Base-by-base conservation (phyloP, 768 basidiomycete species). In the Xanthoconium stramineum region DNA sequence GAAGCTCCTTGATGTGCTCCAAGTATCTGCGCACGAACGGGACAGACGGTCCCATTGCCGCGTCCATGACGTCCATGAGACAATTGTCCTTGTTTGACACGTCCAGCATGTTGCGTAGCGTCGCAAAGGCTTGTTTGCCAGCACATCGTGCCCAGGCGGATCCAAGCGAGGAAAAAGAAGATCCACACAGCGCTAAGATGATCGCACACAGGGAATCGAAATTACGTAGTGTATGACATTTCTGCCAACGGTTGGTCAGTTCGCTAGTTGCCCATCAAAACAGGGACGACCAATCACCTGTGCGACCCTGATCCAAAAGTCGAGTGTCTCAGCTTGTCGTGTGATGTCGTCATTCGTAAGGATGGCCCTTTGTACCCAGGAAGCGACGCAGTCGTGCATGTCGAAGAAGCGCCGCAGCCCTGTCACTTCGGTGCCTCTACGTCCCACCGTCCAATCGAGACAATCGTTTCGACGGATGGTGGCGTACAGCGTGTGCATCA, bases 241-340 rank as follows among this genome's bases (percentile, higher is more conserved):
- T 86, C 88, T 90, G 63, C 19, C 20, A 40, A 28, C 3, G 14
- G 29, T 36, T 32, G 47, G 42, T 47, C 7, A 39, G 56, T 55
- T 24, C 13, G 17, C 33, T 15, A 20, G 33, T 43, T 17, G n/a
- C 17, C 1, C 36, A 29, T 46, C 40, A 59, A 35, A 39, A 50
- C n/a, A n/a, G 28, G 39, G 20, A 19, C 17, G 28, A 68, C 39
- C 80, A 42, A 37, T 62, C 61, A 88, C 89, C 80, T 91, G 87
- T 9, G 89, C 86, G 19, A 89, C 85, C 65, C 81, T 85, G 60
- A 90, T 84, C 88, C 88, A 91, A 64, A 84, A 81, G 56, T 88
- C 86, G 37, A 88, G 72, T 15, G 77, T 79, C 52, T 84, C 78
- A 9, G 83, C 79, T 43, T 86, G 75, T 63, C 78, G 82, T 14